Percentiles rank a stretch among this genome's conserved stretches.
These are phyloP conservation scores for Mortierella antarctica DNA, from an alignment of 192 early-diverging fungal species.

Conservation along the genomic window DNA sequence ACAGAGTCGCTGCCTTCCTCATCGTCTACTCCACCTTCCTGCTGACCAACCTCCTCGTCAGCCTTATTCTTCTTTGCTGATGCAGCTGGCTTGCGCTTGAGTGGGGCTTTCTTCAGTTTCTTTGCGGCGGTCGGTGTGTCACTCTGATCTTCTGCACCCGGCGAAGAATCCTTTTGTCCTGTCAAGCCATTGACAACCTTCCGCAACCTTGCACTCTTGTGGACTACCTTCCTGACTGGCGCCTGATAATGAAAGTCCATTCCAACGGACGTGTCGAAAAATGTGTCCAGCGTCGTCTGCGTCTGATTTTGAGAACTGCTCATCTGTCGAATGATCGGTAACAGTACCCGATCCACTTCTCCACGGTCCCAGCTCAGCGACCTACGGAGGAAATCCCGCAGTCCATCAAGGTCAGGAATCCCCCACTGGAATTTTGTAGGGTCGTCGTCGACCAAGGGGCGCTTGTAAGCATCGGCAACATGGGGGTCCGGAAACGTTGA, in stretches of 20 bases:
- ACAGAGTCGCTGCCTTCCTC: conserved; percentile 10
- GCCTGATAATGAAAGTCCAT: conserved; percentile 22
- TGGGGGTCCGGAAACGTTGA: conserved; percentile 81
- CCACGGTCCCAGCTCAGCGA: conserved; percentile 71
- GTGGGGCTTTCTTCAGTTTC: too few relatives aligned
- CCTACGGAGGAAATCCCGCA: conserved; percentile 71
- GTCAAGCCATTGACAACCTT: conserved; percentile 56
- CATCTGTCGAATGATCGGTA: conserved; percentile 77
- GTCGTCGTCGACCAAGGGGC: conserved; percentile 80
- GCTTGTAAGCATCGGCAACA: conserved; percentile 82
- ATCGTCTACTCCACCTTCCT: neutral
- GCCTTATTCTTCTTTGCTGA: neutral
- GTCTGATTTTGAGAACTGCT: conserved; percentile 39
- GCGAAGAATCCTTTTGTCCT: neutral
- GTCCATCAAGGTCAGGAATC: conserved; percentile 71
- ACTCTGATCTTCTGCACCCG: too few relatives aligned
- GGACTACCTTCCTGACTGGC: conserved; percentile 12
- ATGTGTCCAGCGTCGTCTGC: conserved; percentile 53
- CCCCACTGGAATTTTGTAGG: conserved; percentile 75
- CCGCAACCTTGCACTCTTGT: conserved; percentile 57
- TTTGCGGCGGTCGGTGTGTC: too few relatives aligned
- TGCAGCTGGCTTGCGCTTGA: neutral
- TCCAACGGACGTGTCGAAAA: conserved; percentile 42
- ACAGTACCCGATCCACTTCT: conserved; percentile 73
- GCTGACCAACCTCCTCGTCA: neutral